Evolutionary conservation across 805 yeast genomes (phyloP).

Genomic region (Lachancea dasiensis): DNA sequence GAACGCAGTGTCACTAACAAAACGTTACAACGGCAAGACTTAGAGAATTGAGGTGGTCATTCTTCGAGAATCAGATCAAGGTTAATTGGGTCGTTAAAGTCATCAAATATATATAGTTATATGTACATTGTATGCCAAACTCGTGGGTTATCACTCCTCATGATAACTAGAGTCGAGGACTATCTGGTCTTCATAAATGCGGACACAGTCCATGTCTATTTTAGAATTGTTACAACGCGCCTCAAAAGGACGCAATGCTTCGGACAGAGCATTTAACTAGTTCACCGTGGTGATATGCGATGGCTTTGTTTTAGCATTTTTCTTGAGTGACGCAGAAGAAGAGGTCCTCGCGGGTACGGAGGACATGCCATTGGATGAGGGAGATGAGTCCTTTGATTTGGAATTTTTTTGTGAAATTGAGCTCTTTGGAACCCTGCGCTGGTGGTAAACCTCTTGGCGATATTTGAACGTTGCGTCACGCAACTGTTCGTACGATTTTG

Average conservation of each 20-base stretch:
- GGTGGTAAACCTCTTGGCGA: constrained; percentile 49
- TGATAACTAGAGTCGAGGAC: too few relatives aligned
- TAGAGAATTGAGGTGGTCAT: too few relatives aligned
- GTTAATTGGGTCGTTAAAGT: constrained; percentile 5
- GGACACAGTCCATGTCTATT: not conserved
- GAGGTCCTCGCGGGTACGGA: constrained; percentile 8
- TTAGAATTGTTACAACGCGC: constrained; percentile 2
- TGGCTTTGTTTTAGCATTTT: constrained; percentile 5
- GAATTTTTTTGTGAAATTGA: constrained; percentile 5
- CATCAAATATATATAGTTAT: constrained; percentile 5
- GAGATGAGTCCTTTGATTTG: constrained; percentile 16
- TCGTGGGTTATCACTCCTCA: too few relatives aligned
- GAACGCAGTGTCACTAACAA: too few relatives aligned
- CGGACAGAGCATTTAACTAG: not conserved
- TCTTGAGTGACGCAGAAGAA: constrained; percentile 8
- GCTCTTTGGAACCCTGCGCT: constrained; percentile 32
- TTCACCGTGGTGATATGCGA: constrained; percentile 8
- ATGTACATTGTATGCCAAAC: constrained; percentile 1
- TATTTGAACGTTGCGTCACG: constrained; percentile 64
- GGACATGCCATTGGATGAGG: constrained; percentile 15
- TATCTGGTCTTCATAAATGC: too few relatives aligned
- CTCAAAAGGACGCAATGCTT: too few relatives aligned
- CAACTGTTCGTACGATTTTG: constrained; percentile 77
- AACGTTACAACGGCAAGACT: too few relatives aligned
- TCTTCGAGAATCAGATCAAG: too few relatives aligned